Evolutionary conservation across 345 rosid genomes (phyloP).

Genomic region (Isatis tinctoria): DNA sequence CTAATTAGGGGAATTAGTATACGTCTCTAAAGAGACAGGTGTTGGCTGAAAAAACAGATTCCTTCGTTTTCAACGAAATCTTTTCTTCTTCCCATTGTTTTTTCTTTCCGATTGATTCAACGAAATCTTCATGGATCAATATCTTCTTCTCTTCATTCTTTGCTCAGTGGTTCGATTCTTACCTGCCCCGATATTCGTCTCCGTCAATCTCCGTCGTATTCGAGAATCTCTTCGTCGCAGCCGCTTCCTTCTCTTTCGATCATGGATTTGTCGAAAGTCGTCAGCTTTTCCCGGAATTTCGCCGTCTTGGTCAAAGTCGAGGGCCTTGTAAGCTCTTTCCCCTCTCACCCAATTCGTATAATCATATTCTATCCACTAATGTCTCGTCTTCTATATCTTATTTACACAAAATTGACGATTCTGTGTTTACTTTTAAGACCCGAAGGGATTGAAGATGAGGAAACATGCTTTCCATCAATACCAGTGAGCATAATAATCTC

Average conservation of each 20-base stretch:
- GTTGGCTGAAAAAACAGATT: no score
- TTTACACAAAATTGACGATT: neutral
- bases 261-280: constrained; percentile 61
- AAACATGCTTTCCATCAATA: constrained; percentile 86
- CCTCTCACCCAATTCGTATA: neutral
- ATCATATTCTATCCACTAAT: no score
- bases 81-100: no score
- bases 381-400: no score
- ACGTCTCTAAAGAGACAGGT: no score
- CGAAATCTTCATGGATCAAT: no score
- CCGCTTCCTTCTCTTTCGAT: neutral
- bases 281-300: constrained; percentile 48
- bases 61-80: no score
- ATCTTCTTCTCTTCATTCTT: no score
- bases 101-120: no score
- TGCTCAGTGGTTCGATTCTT: neutral
- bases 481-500: constrained; percentile 43
- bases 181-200: constrained; percentile 9
- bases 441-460: constrained; percentile 89
- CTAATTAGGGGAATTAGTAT: no score
- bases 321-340: constrained; percentile 65
- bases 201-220: constrained; percentile 7
- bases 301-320: constrained; percentile 77
- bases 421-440: constrained; percentile 46
- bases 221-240: neutral